Conservation (phyloP, 2,329 filamentous ascomycete species). For the Colletotrichum liriopes region DNA sequence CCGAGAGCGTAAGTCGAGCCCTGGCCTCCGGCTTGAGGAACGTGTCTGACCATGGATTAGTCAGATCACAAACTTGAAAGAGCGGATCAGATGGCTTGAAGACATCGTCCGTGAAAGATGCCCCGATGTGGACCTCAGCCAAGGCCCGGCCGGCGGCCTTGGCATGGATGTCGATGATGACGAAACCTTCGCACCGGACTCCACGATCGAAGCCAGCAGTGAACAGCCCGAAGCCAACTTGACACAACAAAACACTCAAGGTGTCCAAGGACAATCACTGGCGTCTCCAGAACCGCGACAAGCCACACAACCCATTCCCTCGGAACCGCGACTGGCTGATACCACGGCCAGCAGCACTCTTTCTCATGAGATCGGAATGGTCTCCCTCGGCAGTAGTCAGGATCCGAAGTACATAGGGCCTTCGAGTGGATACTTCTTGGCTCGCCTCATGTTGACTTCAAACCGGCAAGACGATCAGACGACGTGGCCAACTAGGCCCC, state of each 20-base stretch:
- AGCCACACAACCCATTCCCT: constrained; percentile 37
- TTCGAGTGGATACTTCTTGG: constrained; percentile 69
- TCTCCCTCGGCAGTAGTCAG: constrained; percentile 63
- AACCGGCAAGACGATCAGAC: constrained; percentile 49
- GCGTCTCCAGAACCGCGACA: constrained; percentile 24
- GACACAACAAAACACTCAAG: constrained; percentile 5
- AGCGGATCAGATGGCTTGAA: constrained; percentile 63
- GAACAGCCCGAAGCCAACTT: constrained; percentile 39
- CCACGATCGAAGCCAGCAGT: constrained; percentile 42
- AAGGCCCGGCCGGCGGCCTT: constrained; percentile 17
- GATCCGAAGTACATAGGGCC: constrained; percentile 69
- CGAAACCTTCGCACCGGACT: constrained; percentile 5
- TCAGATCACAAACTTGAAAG: constrained; percentile 54
- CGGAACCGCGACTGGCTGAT: constrained; percentile 38
- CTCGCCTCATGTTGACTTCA: constrained; percentile 62
- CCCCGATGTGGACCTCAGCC: constrained; percentile 59
- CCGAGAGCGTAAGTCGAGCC: constrained; percentile 56
- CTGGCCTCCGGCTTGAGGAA: not conserved
- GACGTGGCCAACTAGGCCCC: constrained; percentile 5
- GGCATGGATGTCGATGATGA: constrained; percentile 27
- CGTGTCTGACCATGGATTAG: not conserved
- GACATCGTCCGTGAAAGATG: constrained; percentile 59
- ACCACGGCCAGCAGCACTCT: constrained; percentile 47
- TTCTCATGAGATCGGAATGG: constrained; percentile 68
- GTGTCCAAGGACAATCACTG: not conserved